Evolutionary conservation across 768 basidiomycete species (phyloP), one percentile per base, ranked within the genome.

Genomic region (Trichaptum fuscoviolaceum): DNA sequence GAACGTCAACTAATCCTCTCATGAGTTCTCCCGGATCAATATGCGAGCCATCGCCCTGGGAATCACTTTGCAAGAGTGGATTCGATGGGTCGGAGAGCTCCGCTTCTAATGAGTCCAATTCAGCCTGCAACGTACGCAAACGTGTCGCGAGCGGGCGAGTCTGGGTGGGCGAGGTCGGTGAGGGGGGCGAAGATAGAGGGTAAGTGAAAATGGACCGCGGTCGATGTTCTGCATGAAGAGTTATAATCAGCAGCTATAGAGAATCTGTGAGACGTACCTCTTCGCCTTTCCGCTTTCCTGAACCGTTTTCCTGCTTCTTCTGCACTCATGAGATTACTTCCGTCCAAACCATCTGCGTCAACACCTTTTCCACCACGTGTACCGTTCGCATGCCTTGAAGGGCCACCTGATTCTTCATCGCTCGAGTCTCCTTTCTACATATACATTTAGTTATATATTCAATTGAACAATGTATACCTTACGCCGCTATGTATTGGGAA

Each of bases 81-180:
- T 90, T 93, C 2, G 91, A 84, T 10, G 91, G 92, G 70, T 93
- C 91, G 0, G 87, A 82, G n/a, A 96, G 80, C 72, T 96, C 93
- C 0, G 79, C 74, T 74, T 99, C 96, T 3, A 99, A 82, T 30
- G 92, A 83, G 0, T 84, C 76, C 0, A 98, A 80, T 72, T 99
- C 96, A 1, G 84, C 82, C 67, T 94, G 91, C 8, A 99, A 81
- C 1, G 79, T 75, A 9, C 84, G 84, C 24, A 95, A 75, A 35
- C 89, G 83, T 57, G 84, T 81, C 0, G 87, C 84, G 7, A 90
- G 81, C 0, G 87, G 80, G 25, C 81, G 68, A 6, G 82, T 75
- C 42, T 75, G 78, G 1, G 76, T 77, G 34, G 66, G 67, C 12
- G 69, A 67, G 1, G 68, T 71, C 8, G 81, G 78, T 64, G 79